Conservation (phyloP, 1,284 basidiomycete species). For the Omphalotus olearius region DNA sequence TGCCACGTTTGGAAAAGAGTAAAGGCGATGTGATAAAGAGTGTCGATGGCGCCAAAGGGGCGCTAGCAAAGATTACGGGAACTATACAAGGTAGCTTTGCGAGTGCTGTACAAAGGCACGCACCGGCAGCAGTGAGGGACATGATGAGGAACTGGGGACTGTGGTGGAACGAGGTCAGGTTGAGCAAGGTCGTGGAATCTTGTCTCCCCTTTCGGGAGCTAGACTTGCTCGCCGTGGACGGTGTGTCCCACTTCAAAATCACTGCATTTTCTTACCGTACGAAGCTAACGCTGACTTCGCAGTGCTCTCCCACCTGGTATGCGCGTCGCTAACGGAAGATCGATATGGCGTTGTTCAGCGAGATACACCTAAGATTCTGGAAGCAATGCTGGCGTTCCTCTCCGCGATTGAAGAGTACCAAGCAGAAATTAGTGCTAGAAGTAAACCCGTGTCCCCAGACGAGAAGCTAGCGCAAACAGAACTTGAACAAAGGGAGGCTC, state of each 20-base stretch:
- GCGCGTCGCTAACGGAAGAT: slow-evolving; percentile 75
- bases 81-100: background rate
- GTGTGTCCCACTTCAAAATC: slow-evolving; percentile 30
- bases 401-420: slow-evolving; percentile 62
- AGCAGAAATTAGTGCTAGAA: slow-evolving; percentile 32
- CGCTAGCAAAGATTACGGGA: slow-evolving; percentile 4
- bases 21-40: slow-evolving; percentile 27
- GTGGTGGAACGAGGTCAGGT: slow-evolving; percentile 60
- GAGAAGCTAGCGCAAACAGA: slow-evolving; percentile 33
- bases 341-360: slow-evolving; percentile 78
- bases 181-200: slow-evolving; percentile 47
- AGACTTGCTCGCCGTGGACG: slow-evolving; percentile 54
- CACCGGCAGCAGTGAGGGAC: slow-evolving; percentile 29
- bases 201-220: slow-evolving; percentile 54
- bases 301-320: slow-evolving; percentile 71
- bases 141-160: slow-evolving; percentile 19
- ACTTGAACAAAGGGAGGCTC: slow-evolving; percentile 27
- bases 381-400: slow-evolving; percentile 68
- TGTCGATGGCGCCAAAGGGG: slow-evolving; percentile 18
- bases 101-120: slow-evolving; percentile 14
- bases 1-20: slow-evolving; percentile 17
- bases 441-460: slow-evolving; percentile 24
- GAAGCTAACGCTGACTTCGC: background rate
- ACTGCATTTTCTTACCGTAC: background rate
- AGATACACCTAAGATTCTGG: slow-evolving; percentile 77